Conservation (phyloP, 371 early-diverging fungal species). For the Mucor mucedo region DNA sequence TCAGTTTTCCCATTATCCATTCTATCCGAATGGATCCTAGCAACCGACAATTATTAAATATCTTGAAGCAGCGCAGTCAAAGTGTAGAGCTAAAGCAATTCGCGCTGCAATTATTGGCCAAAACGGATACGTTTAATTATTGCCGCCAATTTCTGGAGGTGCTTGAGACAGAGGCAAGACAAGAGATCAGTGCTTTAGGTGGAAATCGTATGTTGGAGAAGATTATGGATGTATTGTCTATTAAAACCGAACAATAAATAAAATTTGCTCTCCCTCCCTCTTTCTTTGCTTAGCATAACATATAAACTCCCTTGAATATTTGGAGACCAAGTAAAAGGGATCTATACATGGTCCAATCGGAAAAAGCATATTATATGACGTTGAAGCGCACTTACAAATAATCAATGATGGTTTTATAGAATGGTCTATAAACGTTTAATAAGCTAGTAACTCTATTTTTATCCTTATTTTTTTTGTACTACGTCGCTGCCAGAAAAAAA, state of each 20-base stretch:
- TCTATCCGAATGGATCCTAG: constrained; percentile 68
- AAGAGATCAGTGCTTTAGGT: constrained; percentile 72
- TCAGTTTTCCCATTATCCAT: constrained; percentile 93
- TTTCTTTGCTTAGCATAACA: no score
- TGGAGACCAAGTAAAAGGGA: no score
- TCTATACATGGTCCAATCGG: no score
- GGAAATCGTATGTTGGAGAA: constrained; percentile 74
- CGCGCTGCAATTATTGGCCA: constrained; percentile 80
- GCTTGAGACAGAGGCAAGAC: constrained; percentile 65
- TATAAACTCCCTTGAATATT: no score
- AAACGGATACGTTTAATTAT: constrained; percentile 81
- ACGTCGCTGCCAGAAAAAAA: no score
- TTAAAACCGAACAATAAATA: background rate
- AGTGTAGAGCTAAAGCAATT: constrained; percentile 86
- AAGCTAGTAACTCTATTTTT: no score
- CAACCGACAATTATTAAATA: constrained; percentile 75
- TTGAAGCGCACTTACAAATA: no score
- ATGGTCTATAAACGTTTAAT: no score
- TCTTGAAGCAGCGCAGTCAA: constrained; percentile 83
- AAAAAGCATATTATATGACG: no score
- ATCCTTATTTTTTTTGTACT: no score
- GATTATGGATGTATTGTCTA: constrained; percentile 34
- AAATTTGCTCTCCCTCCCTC: background rate
- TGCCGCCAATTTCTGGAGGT: constrained; percentile 60
- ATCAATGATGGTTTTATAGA: no score